These are phyloP conservation scores for Uromyces viciae-fabae DNA, from an alignment of 1,284 basidiomycete genomes.

Conservation along the genomic window DNA sequence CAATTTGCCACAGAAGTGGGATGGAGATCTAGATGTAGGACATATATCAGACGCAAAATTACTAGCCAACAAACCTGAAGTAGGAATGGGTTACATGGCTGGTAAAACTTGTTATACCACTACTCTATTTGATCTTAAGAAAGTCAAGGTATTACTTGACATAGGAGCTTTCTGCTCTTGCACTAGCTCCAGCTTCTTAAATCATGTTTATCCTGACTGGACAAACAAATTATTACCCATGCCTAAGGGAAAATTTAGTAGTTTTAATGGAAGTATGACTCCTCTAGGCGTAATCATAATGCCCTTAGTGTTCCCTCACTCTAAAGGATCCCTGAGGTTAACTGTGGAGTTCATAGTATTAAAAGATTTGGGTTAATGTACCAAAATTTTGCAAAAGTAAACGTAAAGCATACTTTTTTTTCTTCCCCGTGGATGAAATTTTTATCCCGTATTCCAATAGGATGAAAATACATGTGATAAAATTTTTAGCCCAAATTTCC, in stretches of 20 bases:
- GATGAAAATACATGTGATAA: too few species aligned
- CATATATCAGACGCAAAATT: slow-evolving; percentile 3
- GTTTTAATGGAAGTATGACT: slow-evolving; percentile 2
- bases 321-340: background rate
- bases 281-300: background rate
- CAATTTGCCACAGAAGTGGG: background rate
- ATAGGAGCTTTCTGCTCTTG: slow-evolving; percentile 11
- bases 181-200: background rate
- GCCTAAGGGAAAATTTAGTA: background rate
- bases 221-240: background rate
- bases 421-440: too few species aligned
- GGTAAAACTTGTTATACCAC: background rate
- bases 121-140: background rate
- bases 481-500: too few species aligned
- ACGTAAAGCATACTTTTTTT: too few species aligned
- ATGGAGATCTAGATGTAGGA: background rate
- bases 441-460: too few species aligned
- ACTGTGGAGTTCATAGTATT: background rate
- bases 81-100: background rate
- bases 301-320: background rate
- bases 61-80: background rate
- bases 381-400: too few species aligned
- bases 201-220: background rate
- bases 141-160: background rate
- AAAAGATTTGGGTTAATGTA: too few species aligned